A percentile compares a stretch with the other conserved stretches of the same genome.
Evolutionary conservation across 1,284 basidiomycete genomes (phyloP).

Genomic region (Papiliotrema laurentii): DNA sequence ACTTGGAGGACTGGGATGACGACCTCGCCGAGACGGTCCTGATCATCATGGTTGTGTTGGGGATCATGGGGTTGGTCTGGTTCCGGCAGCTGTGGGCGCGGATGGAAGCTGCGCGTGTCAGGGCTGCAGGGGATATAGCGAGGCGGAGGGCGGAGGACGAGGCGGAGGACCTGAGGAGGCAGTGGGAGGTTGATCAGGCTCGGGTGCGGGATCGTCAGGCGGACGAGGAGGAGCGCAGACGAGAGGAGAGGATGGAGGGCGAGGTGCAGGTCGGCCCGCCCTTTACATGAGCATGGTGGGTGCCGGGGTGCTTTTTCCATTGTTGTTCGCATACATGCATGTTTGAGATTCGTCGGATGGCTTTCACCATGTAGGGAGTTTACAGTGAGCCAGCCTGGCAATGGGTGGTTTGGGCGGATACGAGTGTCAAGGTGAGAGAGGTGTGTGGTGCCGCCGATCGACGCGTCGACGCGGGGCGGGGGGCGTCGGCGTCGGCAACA

Average conservation of each 20-base stretch:
- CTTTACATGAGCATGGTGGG: too few species aligned
- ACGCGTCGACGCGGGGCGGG: too few species aligned
- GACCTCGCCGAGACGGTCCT: constrained; percentile 32
- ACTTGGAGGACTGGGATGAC: constrained; percentile 19
- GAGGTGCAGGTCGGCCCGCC: not conserved
- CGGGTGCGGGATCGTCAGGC: not conserved
- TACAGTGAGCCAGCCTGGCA: too few species aligned
- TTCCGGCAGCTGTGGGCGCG: constrained; percentile 20
- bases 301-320: too few species aligned
- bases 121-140: constrained; percentile 9
- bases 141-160: not conserved
- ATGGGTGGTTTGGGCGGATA: too few species aligned
- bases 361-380: too few species aligned
- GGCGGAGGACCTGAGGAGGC: not conserved
- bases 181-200: not conserved
- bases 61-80: constrained; percentile 24
- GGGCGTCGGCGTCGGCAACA: too few species aligned
- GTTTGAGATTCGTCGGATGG: too few species aligned
- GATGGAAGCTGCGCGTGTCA: constrained; percentile 9
- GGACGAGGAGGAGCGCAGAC: not conserved
- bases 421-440: too few species aligned
- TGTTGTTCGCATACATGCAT: too few species aligned
- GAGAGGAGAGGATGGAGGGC: not conserved
- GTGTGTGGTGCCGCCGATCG: too few species aligned
- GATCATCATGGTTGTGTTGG: constrained; percentile 20